Evolutionary conservation across 1,284 basidiomycete species (phyloP).

Genomic region (Porodaedalea pini): DNA sequence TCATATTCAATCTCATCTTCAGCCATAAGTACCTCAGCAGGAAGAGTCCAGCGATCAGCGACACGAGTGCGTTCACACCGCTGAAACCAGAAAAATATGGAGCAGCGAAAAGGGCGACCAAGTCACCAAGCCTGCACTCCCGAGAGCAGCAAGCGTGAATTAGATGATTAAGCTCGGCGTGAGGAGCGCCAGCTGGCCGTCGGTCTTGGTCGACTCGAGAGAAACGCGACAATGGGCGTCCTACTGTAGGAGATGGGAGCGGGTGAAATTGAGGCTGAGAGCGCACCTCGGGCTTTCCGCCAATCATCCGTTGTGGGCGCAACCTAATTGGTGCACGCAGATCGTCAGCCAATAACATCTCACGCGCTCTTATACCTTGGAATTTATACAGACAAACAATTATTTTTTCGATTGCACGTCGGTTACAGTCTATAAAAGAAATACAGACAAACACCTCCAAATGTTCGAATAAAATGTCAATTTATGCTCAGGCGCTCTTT

Average conservation of each 20-base stretch:
- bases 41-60: neutral
- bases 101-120: neutral
- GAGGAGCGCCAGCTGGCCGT: neutral
- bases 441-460: neutral
- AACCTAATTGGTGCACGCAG: conserved; percentile 4
- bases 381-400: neutral
- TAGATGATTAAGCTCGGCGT: neutral
- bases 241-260: neutral
- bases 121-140: neutral
- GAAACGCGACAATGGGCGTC: neutral
- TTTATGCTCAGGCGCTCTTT: neutral
- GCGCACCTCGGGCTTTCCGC: neutral
- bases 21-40: conserved; percentile 22
- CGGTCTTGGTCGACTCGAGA: neutral
- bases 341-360: conserved; percentile 5
- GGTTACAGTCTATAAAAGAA: neutral
- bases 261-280: conserved; percentile 8
- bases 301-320: neutral
- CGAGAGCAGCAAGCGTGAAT: neutral
- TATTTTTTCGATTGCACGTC: neutral
- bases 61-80: conserved; percentile 19
- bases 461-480: neutral
- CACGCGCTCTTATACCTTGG: neutral
- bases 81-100: neutral
- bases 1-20: conserved; percentile 71